A percentile compares a stretch with the other conserved stretches of the same genome.
These are phyloP conservation scores for Plasmodium sp. DNA, from an alignment of 169 alveolate genomes.

Conservation along the genomic window DNA sequence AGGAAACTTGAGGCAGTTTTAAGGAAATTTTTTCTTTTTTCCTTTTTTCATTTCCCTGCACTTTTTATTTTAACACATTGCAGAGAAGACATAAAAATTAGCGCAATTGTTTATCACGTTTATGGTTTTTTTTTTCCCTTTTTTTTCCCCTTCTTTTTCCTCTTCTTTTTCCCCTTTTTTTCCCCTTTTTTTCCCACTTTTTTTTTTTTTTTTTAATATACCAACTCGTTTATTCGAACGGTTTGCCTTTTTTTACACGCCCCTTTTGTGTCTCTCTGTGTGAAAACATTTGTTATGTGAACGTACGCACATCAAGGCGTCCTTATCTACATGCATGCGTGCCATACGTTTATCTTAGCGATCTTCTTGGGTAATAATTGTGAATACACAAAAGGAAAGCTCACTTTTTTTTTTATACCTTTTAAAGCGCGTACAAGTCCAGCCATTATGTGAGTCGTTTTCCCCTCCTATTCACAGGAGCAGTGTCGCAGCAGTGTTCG, in stretches of 20 bases:
- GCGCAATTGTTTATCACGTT: constrained; percentile 18
- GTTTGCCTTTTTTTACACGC: not conserved
- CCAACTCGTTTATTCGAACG: not conserved
- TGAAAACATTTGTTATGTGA: constrained; percentile 5
- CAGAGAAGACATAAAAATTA: constrained; percentile 45
- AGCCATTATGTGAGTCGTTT: not conserved
- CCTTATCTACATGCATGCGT: not conserved
- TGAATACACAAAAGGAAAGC: constrained; percentile 33
- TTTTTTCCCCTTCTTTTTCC: not conserved
- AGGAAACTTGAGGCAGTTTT: not conserved
- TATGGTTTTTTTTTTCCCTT: not conserved
- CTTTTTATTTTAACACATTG: constrained; percentile 7
- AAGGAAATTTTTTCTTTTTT: constrained; percentile 12
- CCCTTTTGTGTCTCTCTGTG: constrained; percentile 14
- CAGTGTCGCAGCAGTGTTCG: not conserved
- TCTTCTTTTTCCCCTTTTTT: not conserved
- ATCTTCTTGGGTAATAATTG: constrained; percentile 16
- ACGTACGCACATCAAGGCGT: not conserved
- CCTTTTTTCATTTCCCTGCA: not conserved
- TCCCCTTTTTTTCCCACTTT: not conserved
- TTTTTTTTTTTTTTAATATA: constrained; percentile 6
- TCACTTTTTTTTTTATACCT: constrained; percentile 10
- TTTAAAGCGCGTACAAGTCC: not conserved
- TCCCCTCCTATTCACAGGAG: not conserved
- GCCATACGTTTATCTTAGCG: not conserved